Percentiles rank a stretch among this genome's conserved stretches.
phyloP scores from a whole-genome alignment of 2,329 filamentous ascomycete genomes.

The Aspergillus vadensis region DNA sequence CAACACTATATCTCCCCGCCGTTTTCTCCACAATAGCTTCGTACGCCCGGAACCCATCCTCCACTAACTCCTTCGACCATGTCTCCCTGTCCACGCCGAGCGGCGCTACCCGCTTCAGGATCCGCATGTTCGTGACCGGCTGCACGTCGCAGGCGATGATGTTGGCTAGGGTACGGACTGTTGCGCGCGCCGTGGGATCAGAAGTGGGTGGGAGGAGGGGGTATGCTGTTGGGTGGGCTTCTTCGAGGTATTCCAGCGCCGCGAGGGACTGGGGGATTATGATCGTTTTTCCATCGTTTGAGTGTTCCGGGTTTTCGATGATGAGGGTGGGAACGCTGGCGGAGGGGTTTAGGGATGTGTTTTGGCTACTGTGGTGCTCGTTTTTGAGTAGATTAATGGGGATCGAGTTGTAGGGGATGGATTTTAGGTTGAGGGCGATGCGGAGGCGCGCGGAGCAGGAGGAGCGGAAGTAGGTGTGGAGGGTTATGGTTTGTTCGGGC shows the following conservation, averaged over 20 bases:
- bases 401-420: slow-evolving; percentile 50
- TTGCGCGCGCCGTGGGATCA: slow-evolving; percentile 49
- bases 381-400: slow-evolving; percentile 58
- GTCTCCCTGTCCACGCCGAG: slow-evolving; percentile 48
- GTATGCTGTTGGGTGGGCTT: slow-evolving; percentile 50
- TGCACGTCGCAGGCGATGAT: slow-evolving; percentile 62
- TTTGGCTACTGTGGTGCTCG: slow-evolving; percentile 52
- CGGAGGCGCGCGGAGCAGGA: slow-evolving; percentile 64
- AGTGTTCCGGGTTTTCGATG: slow-evolving; percentile 24
- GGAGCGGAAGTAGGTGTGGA: slow-evolving; percentile 65
- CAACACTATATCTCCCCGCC: slow-evolving; percentile 57
- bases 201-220: slow-evolving; percentile 51
- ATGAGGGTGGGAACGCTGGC: slow-evolving; percentile 58
- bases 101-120: slow-evolving; percentile 53
- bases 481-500: slow-evolving; percentile 30
- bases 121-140: slow-evolving; percentile 61
- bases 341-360: slow-evolving; percentile 57
- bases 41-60: slow-evolving; percentile 58
- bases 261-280: slow-evolving; percentile 60
- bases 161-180: slow-evolving; percentile 55
- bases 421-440: slow-evolving; percentile 61
- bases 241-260: slow-evolving; percentile 65
- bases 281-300: slow-evolving; percentile 25
- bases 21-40: slow-evolving; percentile 46
- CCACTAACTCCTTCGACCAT: slow-evolving; percentile 58